phyloP scores from a whole-genome alignment of 257 asterid genomes.

The Solanum chiquidenum region DNA sequence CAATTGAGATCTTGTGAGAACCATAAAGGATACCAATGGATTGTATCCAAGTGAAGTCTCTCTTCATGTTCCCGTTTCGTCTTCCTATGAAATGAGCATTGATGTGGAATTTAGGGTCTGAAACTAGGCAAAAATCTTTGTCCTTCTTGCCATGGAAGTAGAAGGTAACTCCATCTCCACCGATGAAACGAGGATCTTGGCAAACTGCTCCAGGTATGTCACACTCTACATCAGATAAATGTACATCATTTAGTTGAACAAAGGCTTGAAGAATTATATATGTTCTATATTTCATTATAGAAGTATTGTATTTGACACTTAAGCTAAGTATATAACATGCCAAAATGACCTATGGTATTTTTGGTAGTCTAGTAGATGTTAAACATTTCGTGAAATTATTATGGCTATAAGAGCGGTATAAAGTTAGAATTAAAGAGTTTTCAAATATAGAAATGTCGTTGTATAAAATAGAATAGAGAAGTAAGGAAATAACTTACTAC shows the following conservation, averaged over 20 bases:
- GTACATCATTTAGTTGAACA: background rate
- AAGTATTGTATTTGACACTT: too few relatives aligned
- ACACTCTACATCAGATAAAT: background rate
- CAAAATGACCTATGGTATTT: background rate
- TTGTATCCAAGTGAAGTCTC: constrained; percentile 15
- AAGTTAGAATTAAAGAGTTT: background rate
- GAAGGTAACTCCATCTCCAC: background rate
- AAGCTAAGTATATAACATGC: background rate
- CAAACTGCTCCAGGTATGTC: background rate
- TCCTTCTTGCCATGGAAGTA: background rate
- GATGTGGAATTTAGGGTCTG: background rate
- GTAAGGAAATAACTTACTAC: background rate
- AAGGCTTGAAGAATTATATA: background rate
- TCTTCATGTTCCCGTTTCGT: background rate
- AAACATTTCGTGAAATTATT: too few relatives aligned
- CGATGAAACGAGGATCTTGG: background rate
- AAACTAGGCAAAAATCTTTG: background rate
- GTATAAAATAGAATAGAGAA: background rate
- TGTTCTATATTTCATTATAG: background rate
- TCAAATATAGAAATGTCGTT: background rate
- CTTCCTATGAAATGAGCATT: constrained; percentile 14
- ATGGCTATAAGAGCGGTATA: background rate
- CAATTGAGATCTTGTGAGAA: background rate
- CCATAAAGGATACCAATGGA: constrained; percentile 5
- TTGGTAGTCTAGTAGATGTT: background rate